A percentile compares a stretch with the other conserved stretches of the same genome.
Conservation (phyloP, 2,329 filamentous ascomycete genomes). For the Alternaria ventricosa region DNA sequence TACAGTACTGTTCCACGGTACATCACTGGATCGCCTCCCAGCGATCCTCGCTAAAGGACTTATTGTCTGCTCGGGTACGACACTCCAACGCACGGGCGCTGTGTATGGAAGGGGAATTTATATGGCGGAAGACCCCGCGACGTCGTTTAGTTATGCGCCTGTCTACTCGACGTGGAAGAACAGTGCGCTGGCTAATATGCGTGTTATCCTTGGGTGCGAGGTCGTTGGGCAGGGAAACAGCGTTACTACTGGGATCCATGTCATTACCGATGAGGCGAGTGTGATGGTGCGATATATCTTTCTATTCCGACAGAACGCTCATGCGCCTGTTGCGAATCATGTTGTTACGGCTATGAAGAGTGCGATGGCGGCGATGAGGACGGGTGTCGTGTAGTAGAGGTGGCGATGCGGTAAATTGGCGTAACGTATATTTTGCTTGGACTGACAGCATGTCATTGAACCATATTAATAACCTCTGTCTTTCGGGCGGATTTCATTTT, state of each 20-base stretch:
- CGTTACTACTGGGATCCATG: constrained; percentile 30
- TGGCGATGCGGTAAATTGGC: not conserved
- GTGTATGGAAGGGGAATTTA: constrained; percentile 44
- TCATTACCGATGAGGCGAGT: constrained; percentile 32
- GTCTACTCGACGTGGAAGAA: constrained; percentile 31
- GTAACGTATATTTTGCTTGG: not conserved
- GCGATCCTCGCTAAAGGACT: constrained; percentile 41
- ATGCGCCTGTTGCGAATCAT: constrained; percentile 28
- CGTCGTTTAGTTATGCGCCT: constrained; percentile 32
- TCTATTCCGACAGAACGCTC: constrained; percentile 22
- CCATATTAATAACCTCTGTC: not conserved
- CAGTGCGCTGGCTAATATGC: constrained; percentile 34
- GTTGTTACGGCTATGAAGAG: constrained; percentile 30
- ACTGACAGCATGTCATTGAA: not conserved
- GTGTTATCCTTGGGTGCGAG: constrained; percentile 40
- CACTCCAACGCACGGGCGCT: constrained; percentile 40
- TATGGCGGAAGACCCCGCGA: constrained; percentile 36
- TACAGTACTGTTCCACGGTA: constrained; percentile 43
- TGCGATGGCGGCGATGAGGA: constrained; percentile 26
- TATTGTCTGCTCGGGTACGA: constrained; percentile 30
- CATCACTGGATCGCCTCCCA: constrained; percentile 40
- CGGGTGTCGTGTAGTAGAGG: constrained; percentile 13
- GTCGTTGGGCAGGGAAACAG: constrained; percentile 28
- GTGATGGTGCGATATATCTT: constrained; percentile 47
- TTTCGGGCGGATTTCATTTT: not conserved